A percentile compares a stretch with the other conserved stretches of the same genome.
Conservation (phyloP, 2,329 filamentous ascomycete species). For the Raffaelea albimanens region DNA sequence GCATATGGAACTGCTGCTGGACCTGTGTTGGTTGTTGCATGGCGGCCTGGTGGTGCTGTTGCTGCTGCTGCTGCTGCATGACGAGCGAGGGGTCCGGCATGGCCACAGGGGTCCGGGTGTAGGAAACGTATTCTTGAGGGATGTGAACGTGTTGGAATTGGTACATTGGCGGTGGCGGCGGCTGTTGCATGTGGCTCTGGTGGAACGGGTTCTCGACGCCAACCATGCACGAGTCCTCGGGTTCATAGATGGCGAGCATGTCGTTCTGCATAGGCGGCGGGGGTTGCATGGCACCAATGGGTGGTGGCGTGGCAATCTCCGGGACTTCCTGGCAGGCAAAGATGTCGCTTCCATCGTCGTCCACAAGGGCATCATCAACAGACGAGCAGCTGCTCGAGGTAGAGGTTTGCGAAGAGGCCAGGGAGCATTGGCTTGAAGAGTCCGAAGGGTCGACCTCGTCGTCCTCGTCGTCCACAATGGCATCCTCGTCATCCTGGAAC, state of each 20-base stretch:
- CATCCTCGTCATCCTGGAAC: conserved; percentile 28
- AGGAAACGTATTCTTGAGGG: conserved; percentile 2
- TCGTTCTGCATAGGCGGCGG: conserved; percentile 9
- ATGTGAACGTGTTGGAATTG: neutral
- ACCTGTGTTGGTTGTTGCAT: too few species aligned
- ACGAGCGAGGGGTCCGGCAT: neutral
- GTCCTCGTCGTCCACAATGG: conserved; percentile 29
- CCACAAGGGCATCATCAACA: conserved; percentile 12
- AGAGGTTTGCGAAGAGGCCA: conserved; percentile 28
- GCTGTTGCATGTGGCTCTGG: conserved; percentile 17
- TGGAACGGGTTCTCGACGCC: conserved; percentile 19
- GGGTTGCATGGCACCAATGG: conserved; percentile 11
- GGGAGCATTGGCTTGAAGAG: conserved; percentile 15
- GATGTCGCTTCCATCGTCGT: conserved; percentile 22
- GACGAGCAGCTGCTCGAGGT: conserved; percentile 5
- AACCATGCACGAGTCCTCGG: conserved; percentile 32
- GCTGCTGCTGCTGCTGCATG: conserved; percentile 11
- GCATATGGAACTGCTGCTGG: conserved; percentile 2
- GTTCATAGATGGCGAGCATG: conserved; percentile 30
- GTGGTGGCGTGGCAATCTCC: conserved; percentile 27
- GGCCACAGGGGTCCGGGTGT: conserved; percentile 11
- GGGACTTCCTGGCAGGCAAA: conserved; percentile 34
- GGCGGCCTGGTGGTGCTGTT: neutral
- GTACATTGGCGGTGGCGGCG: neutral
- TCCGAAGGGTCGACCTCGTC: conserved; percentile 25